Base-by-base conservation (phyloP, 192 early-diverging fungal genomes). In the Mortierella antarctica region DNA sequence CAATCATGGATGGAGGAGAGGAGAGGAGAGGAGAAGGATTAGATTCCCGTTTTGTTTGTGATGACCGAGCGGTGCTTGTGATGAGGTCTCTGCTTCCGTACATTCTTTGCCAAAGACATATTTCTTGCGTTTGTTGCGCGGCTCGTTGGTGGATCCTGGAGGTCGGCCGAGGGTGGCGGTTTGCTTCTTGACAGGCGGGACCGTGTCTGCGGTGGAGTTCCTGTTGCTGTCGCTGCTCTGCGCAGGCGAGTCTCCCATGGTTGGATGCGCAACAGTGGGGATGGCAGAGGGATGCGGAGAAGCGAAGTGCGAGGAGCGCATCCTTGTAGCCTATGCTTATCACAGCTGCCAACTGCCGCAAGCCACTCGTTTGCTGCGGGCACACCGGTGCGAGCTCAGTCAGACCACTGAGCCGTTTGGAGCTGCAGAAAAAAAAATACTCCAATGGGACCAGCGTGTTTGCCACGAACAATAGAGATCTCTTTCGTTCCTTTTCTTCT, bases 31-130 rank as follows among this genome's bases (percentile, higher is more conserved):
- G 48, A 17, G 23, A 9, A 45, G 41, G 21, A 14, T 40, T 65
- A 10, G 14, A 40, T n/a, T 58, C 14, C 14, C 6, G 2, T 1
- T 47, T 21, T 7, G 7, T 47, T 44, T 5, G 42, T 62, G 59
- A 62, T 13, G 18, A 10, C 31, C 31, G 31, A 51, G 50, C 2
- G n/a, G 13, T 51, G 50, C 13, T n/a, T 51, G 50, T 15, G 13
- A 51, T 31, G 3, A 31, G 31, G 31, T 1, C 31, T 31, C 31
- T 31, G 31, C 31, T 3, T 31, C 31, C 71, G 20, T 75, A 84
- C 83, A 64, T 51, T 84, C 83, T 81, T 84, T 84, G 2, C 65
- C 63, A 73, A 84, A 84, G 23, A 80, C 64, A 46, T 80, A 80
- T 80, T 80, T 80, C 60, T 71, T 80, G 31, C 77, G 50, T 42